Percentiles rank a stretch among this genome's conserved stretches.
Conservation (phyloP, 225 moss, liverwort and hornwort genomes). For the Ulota crispa region DNA sequence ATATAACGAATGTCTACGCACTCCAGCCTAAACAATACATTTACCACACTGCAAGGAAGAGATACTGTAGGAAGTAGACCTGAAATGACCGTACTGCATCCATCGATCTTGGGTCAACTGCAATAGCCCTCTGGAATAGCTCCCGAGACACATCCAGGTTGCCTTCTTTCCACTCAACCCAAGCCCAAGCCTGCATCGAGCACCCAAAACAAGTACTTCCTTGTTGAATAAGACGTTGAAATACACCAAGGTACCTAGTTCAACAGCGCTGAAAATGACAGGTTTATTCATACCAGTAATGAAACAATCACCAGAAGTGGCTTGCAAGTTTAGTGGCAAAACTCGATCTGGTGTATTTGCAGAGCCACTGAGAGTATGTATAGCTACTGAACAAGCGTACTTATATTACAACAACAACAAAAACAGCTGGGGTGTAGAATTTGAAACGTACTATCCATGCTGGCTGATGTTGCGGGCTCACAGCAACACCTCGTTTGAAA, state of each 20-base stretch:
- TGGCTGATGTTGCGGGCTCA: constrained; percentile 86
- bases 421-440: not conserved
- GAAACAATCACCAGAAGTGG: not conserved
- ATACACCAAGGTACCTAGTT: not conserved
- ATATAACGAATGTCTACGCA: not conserved
- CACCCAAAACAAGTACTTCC: constrained; percentile 1
- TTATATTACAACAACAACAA: not conserved
- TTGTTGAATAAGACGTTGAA: not conserved
- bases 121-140: constrained; percentile 88
- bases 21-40: constrained; percentile 6
- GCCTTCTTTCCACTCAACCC: constrained; percentile 95
- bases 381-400: not conserved
- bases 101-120: constrained; percentile 71
- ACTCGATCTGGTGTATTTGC: not conserved
- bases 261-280: constrained; percentile 9
- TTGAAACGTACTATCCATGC: constrained; percentile 81
- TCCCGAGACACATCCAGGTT: constrained; percentile 85
- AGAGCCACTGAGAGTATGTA: not conserved
- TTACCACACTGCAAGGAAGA: not conserved
- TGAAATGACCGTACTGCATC: constrained; percentile 98
- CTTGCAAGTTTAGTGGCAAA: not conserved
- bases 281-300: not conserved
- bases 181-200: constrained; percentile 84
- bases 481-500: constrained; percentile 72
- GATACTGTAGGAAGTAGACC: constrained; percentile 36